Evolutionary conservation across 805 yeast species (phyloP).

Genomic region (Ogataea trehaloabstinens): DNA sequence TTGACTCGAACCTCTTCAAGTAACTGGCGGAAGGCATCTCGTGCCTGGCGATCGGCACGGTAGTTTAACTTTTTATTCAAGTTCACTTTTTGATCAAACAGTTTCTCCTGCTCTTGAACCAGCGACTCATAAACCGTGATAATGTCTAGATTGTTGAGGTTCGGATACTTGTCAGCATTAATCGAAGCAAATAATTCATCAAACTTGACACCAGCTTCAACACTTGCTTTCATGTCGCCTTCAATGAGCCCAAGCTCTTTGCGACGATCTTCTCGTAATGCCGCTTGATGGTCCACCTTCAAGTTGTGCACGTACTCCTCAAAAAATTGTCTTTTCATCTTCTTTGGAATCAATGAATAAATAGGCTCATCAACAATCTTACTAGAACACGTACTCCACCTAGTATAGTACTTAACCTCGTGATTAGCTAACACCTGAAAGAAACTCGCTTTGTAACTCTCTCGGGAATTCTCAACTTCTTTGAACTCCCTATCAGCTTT

Average conservation of each 20-base stretch:
- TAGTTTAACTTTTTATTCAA: slow-evolving; percentile 41
- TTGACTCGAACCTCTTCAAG: slow-evolving; percentile 35
- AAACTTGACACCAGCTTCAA: slow-evolving; percentile 16
- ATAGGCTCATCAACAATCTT: slow-evolving; percentile 63
- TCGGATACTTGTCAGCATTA: slow-evolving; percentile 12
- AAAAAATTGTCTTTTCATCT: slow-evolving; percentile 54
- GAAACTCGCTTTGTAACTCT: slow-evolving; percentile 57
- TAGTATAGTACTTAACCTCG: slow-evolving; percentile 50
- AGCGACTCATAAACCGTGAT: slow-evolving; percentile 46
- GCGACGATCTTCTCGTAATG: slow-evolving; percentile 29
- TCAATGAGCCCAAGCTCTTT: slow-evolving; percentile 55
- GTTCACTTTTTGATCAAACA: slow-evolving; percentile 28
- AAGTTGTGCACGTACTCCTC: slow-evolving; percentile 45
- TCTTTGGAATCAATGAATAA: slow-evolving; percentile 58
- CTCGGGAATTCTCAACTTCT: slow-evolving; percentile 51
- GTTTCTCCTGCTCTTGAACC: slow-evolving; percentile 29
- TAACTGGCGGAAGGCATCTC: slow-evolving; percentile 55
- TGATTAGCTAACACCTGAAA: slow-evolving; percentile 41
- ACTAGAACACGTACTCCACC: slow-evolving; percentile 62
- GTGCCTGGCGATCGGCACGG: slow-evolving; percentile 59
- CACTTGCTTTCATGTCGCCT: slow-evolving; percentile 39
- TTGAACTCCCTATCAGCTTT: slow-evolving; percentile 49
- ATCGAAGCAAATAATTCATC: slow-evolving; percentile 16
- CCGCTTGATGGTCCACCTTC: slow-evolving; percentile 30
- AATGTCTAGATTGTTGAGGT: slow-evolving; percentile 57